Evolutionary conservation across 768 basidiomycete species (phyloP).

Genomic region (Boletus barrowsii): DNA sequence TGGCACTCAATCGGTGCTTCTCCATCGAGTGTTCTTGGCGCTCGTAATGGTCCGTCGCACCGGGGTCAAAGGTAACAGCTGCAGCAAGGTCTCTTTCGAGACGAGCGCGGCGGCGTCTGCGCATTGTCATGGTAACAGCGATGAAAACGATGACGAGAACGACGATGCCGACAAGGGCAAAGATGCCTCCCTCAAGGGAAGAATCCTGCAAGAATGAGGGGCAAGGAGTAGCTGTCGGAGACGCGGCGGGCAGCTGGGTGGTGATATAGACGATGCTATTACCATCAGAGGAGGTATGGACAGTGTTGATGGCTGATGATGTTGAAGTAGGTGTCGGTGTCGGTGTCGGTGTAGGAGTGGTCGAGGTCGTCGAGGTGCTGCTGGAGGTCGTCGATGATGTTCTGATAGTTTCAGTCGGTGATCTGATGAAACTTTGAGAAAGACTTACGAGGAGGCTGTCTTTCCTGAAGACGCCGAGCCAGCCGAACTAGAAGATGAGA

Average conservation of each 20-base stretch:
- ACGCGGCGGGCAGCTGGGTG: constrained; percentile 26
- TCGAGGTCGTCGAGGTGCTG: constrained; percentile 9
- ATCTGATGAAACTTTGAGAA: not conserved
- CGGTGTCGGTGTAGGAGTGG: constrained; percentile 4
- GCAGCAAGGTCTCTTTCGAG: constrained; percentile 36
- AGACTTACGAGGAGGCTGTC: constrained; percentile 19
- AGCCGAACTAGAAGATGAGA: constrained; percentile 24
- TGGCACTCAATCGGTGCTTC: constrained; percentile 23
- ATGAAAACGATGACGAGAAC: constrained; percentile 45
- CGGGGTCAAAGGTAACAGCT: constrained; percentile 53
- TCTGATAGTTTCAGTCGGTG: constrained; percentile 3
- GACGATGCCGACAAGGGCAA: constrained; percentile 49
- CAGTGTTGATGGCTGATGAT: constrained; percentile 7
- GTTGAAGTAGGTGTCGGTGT: too few species aligned
- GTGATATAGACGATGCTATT: constrained; percentile 31
- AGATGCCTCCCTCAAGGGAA: constrained; percentile 57
- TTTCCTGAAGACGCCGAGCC: constrained; percentile 13
- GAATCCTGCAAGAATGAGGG: constrained; percentile 61
- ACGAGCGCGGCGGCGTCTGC: constrained; percentile 44
- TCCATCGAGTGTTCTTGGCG: constrained; percentile 16
- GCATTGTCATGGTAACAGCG: constrained; percentile 44
- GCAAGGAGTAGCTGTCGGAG: constrained; percentile 21
- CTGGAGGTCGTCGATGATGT: constrained; percentile 10
- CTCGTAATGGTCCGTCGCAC: constrained; percentile 26
- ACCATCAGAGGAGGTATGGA: constrained; percentile 25